A percentile compares a stretch with the other conserved stretches of the same genome.
Evolutionary conservation across 805 yeast genomes (phyloP).

Genomic region (Candida insectalens): DNA sequence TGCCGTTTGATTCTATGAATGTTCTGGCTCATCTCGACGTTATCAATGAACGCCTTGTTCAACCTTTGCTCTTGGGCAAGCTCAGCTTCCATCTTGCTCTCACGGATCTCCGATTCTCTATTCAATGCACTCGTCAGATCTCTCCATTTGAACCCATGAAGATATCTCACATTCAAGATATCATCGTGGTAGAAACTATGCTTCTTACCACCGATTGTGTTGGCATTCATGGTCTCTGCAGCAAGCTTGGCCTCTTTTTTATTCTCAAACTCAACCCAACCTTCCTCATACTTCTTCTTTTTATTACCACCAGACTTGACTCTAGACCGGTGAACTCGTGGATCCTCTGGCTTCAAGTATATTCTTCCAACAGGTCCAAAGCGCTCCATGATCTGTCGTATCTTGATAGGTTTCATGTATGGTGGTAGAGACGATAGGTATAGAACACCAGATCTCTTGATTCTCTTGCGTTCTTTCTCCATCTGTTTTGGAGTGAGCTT

Average conservation of each 20-base stretch:
- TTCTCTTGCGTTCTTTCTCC: slow-evolving; percentile 43
- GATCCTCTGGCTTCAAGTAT: slow-evolving; percentile 80
- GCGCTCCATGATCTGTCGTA: slow-evolving; percentile 67
- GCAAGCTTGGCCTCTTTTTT: slow-evolving; percentile 86
- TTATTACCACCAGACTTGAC: slow-evolving; percentile 88
- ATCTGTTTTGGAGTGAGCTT: slow-evolving; percentile 47
- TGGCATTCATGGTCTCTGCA: slow-evolving; percentile 79
- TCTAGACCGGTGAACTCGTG: slow-evolving; percentile 51
- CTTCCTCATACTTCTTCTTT: slow-evolving; percentile 80
- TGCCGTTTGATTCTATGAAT: slow-evolving; percentile 54
- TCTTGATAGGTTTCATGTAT: slow-evolving; percentile 89
- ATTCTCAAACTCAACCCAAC: slow-evolving; percentile 88
- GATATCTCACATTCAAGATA: slow-evolving; percentile 80
- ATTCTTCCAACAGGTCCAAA: slow-evolving; percentile 88
- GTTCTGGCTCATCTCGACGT: slow-evolving; percentile 82
- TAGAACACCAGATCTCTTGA: slow-evolving; percentile 80
- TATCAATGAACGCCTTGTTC: slow-evolving; percentile 73
- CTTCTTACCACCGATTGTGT: slow-evolving; percentile 86
- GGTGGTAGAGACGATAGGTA: slow-evolving; percentile 90
- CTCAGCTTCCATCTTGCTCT: slow-evolving; percentile 79
- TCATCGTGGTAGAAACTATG: slow-evolving; percentile 90
- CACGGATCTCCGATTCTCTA: slow-evolving; percentile 79
- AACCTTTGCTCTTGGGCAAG: slow-evolving; percentile 80
- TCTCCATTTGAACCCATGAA: slow-evolving; percentile 90
- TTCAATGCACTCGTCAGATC: slow-evolving; percentile 91